These are phyloP conservation scores for Aspergillus vadensis DNA, from an alignment of 2,329 filamentous ascomycete species.

Conservation along the genomic window DNA sequence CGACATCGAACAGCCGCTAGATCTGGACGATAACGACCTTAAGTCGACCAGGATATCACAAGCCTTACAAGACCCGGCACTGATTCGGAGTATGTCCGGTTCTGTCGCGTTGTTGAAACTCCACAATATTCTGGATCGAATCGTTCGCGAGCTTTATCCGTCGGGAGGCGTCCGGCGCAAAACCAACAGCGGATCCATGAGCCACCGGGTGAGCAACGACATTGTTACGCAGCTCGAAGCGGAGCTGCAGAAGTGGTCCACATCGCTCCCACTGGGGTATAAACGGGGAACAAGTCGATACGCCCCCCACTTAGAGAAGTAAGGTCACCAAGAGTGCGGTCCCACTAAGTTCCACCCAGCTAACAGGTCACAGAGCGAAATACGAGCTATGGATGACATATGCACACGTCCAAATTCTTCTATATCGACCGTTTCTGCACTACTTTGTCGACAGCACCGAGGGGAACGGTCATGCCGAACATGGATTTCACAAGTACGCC, in stretches of 20 bases:
- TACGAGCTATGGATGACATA: conserved; percentile 14
- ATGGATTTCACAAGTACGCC: conserved; percentile 12
- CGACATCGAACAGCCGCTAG: conserved; percentile 6
- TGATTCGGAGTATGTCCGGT: not conserved
- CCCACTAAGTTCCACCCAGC: not conserved
- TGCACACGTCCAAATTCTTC: conserved; percentile 12
- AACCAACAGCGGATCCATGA: not conserved
- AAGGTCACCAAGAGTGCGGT: not conserved
- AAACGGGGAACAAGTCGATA: conserved; percentile 1
- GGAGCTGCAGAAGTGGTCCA: conserved; percentile 11
- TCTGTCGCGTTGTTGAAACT: conserved; percentile 10
- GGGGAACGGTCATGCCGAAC: not conserved
- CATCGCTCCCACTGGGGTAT: not conserved
- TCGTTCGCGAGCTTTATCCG: conserved; percentile 12
- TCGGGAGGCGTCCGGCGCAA: not conserved
- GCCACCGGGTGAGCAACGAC: conserved; percentile 11
- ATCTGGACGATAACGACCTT: not conserved
- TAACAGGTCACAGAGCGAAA: conserved; percentile 7
- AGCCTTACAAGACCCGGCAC: not conserved
- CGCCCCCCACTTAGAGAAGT: conserved; percentile 3
- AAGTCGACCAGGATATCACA: not conserved
- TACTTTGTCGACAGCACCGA: not conserved
- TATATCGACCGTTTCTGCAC: conserved; percentile 18
- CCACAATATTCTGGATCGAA: conserved; percentile 7
- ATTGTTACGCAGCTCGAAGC: conserved; percentile 8